Base-by-base conservation (phyloP, 2,329 filamentous ascomycete species). In the Fusarium nurragi region DNA sequence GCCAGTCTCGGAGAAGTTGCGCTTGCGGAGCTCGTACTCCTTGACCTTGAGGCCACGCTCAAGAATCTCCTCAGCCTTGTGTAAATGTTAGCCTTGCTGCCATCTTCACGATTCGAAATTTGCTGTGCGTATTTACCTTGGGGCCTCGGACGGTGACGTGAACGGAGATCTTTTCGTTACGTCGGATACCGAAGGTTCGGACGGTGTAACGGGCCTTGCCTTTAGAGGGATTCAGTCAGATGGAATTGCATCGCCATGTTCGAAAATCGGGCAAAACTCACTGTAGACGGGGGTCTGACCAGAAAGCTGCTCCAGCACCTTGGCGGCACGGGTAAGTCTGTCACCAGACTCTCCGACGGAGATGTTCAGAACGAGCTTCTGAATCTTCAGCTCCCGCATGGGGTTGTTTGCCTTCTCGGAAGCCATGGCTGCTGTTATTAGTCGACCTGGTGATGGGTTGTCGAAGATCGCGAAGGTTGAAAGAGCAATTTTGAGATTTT, bases 21-120 rank as follows among this genome's bases (percentile, higher is more conserved):
- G 91, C 90, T 95, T 97, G 86, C 93, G 91, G 77, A 99, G 88
- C 85, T 99, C 95, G 87, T 99, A 99, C 86, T 99, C 95, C 93
- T 99, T 99, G 90, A 99, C 95, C 91, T 99, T 99, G 81, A 99
- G 91, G 81, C 95, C 95, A 89, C 95, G 94, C 92, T 99, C 95
- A 80, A 99, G 91, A 79, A 99, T 99, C 86, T 99, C 95, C 89
- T 99, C 95, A 69, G 95, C 95, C 91, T 88, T 34, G n/a, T 54
- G 21, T 11, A 13, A 16, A 21, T 64, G 67, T 78, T 72, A 77
- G 72, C 48, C 36, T 40, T 19, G 30, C 14, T 14, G 21, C 26
- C 13, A 34, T 32, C 23, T 44, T 8, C 13, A 18, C 26, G 14
- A 12, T 47, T 19, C 18, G 8, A 21, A 36, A 21, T 5, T 18